Conservation (phyloP, 1,139 yeast species). For the Blastobotrys buckinghamii region DNA sequence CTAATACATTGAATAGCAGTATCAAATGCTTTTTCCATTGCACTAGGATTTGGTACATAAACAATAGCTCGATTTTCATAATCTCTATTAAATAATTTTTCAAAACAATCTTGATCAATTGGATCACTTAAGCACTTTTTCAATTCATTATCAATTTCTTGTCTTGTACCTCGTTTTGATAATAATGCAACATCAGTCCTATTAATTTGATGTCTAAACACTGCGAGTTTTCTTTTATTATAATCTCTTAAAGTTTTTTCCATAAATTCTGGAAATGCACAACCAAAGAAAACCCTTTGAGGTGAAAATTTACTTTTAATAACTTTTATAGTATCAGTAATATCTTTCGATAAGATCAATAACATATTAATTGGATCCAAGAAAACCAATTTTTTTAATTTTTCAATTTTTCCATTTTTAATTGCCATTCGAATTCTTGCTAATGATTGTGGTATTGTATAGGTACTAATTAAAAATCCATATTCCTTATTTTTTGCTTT, state of each 20-base stretch:
- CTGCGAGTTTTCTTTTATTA: neutral
- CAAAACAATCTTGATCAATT: neutral
- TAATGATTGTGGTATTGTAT: neutral
- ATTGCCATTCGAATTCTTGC: neutral
- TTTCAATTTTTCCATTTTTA: neutral
- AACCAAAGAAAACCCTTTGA: neutral
- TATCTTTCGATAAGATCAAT: neutral
- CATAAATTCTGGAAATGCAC: neutral
- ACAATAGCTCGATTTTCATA: neutral
- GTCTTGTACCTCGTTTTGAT: neutral
- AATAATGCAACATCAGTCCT: neutral
- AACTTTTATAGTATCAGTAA: neutral
- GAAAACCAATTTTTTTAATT: neutral
- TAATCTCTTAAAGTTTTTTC: neutral
- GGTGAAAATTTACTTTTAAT: neutral
- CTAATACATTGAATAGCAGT: neutral
- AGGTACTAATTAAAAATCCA: neutral
- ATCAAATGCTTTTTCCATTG: neutral
- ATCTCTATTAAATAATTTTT: neutral
- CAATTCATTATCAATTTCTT: neutral
- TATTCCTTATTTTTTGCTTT: neutral
- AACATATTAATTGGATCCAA: neutral
- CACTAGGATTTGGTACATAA: neutral
- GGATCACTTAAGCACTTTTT: neutral
- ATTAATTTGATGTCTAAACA: neutral